A percentile compares a stretch with the other conserved stretches of the same genome.
Conservation (phyloP, 1,284 basidiomycete species). For the Cutaneotrichosporon sp. region DNA sequence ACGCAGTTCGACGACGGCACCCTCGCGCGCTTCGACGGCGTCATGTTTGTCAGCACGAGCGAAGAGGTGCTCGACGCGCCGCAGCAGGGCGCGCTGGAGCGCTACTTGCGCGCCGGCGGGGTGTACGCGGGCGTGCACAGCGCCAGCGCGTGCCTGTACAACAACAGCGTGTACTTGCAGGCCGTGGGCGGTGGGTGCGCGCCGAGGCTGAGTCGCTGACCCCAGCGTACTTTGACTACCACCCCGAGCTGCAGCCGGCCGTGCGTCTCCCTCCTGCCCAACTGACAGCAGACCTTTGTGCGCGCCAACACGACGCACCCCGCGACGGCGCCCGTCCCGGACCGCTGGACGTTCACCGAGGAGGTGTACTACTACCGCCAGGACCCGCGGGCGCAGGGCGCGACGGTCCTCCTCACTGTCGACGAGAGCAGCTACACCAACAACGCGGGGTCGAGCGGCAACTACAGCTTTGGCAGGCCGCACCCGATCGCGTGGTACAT, state of each 20-base stretch:
- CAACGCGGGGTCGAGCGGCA: not conserved
- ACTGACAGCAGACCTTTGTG: slow-evolving; percentile 58
- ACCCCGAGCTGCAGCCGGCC: slow-evolving; percentile 63
- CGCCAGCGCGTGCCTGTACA: slow-evolving; percentile 63
- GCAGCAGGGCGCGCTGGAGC: slow-evolving; percentile 65
- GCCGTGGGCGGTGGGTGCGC: slow-evolving; percentile 55
- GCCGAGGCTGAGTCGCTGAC: not conserved
- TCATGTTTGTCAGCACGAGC: slow-evolving; percentile 69
- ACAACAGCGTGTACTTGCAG: slow-evolving; percentile 62
- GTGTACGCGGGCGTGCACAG: slow-evolving; percentile 51
- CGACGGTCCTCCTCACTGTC: slow-evolving; percentile 66
- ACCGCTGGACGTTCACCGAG: slow-evolving; percentile 61
- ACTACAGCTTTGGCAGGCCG: slow-evolving; percentile 33
- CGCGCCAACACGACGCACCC: slow-evolving; percentile 66
- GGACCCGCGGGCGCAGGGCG: slow-evolving; percentile 68
- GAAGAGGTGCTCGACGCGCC: slow-evolving; percentile 61
- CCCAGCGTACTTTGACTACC: slow-evolving; percentile 70
- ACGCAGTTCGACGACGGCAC: slow-evolving; percentile 62
- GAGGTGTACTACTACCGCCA: slow-evolving; percentile 71
- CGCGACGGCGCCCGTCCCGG: slow-evolving; percentile 65
- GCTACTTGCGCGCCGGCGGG: slow-evolving; percentile 69
- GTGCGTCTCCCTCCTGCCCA: not conserved
- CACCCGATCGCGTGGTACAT: slow-evolving; percentile 67
- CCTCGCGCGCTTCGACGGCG: slow-evolving; percentile 63
- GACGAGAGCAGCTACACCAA: slow-evolving; percentile 65